These are phyloP conservation scores for Colletotrichum tamarilloi DNA, from an alignment of 2,329 filamentous ascomycete genomes.

Conservation along the genomic window DNA sequence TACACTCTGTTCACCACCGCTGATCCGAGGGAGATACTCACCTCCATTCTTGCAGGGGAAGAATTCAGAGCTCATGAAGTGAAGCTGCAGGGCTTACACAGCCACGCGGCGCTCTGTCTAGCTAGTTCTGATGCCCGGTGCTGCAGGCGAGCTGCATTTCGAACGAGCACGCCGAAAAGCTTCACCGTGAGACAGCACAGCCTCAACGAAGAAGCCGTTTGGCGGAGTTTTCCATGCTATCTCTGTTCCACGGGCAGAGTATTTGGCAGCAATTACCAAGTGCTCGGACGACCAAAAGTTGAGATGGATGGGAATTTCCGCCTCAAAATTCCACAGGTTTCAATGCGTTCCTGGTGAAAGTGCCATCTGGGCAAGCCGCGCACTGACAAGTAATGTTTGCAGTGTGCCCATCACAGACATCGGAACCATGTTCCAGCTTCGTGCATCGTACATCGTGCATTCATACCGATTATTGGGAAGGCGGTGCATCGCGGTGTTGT, in stretches of 20 bases:
- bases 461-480: not conserved
- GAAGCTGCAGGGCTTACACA: not conserved
- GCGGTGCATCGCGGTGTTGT: not conserved
- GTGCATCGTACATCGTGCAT: not conserved
- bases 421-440: not conserved
- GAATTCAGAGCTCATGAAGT: not conserved
- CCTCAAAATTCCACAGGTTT: constrained; percentile 1
- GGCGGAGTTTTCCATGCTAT: not conserved
- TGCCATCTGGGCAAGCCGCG: not conserved
- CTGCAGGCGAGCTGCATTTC: not conserved
- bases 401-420: not conserved
- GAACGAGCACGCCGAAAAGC: not conserved
- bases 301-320: not conserved
- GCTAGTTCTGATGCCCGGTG: not conserved
- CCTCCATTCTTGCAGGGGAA: not conserved
- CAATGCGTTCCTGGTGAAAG: not conserved
- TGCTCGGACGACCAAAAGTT: not conserved
- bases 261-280: not conserved
- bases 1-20: not conserved
- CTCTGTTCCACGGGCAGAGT: too few relatives aligned
- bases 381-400: constrained; percentile 14
- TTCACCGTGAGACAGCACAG: constrained; percentile 20
- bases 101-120: constrained; percentile 11
- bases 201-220: not conserved
- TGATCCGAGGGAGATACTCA: not conserved